Base-by-base conservation (phyloP, 163 green algal genomes). In the Prototheca cutis region DNA sequence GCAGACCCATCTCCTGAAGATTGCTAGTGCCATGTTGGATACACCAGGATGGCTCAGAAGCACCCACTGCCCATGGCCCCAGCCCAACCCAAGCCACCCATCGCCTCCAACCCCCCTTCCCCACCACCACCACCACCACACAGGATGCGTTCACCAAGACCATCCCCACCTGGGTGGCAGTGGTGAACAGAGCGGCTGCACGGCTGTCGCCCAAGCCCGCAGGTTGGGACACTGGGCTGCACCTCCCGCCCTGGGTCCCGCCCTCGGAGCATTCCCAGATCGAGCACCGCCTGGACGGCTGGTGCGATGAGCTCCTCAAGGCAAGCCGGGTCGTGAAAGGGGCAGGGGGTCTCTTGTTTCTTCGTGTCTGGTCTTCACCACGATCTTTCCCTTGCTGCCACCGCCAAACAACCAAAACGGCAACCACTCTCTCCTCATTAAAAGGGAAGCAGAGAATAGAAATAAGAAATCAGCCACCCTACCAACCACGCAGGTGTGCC, bases 131-230 rank as follows among this genome's bases (percentile, higher is more conserved):
- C 63, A 33, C 27, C 70, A 58, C 32, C 32, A 19, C 28, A 48
- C 73, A 89, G 80, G 90, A 98, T 69, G 81, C 90, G 17, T 71
- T 98, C 62, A 85, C 78, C 15, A 97, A 96, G 71, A 97, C 91
- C 7, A 68, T 97, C 10, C 92, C 92, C 27, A 93, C 97, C 4
- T 98, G 92, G 92, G 67, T 70, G 4, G 75, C 77, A 1, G 87
- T 95, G 4, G 27, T 98, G 8, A 98, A 98, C 71, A 72, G 75
- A 0, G 88, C 85, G 1, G 65, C 94, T 1, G 74, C 73, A 0
- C 55, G 64, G 17, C 48, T 78, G 19, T 57, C 28, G 15, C 49
- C 68, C 18, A 48, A 7, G 40, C 33, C 19, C 4, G 40, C 31
- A 33, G 49, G 36, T 0, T 93, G 79, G 86, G 80, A 95, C 61